A percentile compares a stretch with the other conserved stretches of the same genome.
phyloP scores from a whole-genome alignment of 768 basidiomycete species.

The Leccinum sublutescens region DNA sequence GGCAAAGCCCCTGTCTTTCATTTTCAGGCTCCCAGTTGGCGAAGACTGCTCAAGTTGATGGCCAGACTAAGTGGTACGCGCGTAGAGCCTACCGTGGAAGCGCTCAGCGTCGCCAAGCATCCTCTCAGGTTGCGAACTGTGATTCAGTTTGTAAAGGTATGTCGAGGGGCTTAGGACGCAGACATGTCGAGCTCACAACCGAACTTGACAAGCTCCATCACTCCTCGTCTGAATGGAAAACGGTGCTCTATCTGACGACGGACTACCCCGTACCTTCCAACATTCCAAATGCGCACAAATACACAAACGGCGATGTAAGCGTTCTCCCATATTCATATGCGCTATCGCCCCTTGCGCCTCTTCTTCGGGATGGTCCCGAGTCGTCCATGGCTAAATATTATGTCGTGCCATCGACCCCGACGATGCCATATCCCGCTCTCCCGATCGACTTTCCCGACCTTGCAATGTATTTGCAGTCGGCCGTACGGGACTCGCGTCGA shows the following conservation, averaged over 20 bases:
- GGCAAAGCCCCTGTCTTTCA: conserved; percentile 67
- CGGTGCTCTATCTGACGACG: conserved; percentile 73
- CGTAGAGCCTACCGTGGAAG: conserved; percentile 69
- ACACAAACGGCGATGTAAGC: conserved; percentile 57
- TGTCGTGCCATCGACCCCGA: conserved; percentile 59
- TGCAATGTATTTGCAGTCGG: conserved; percentile 71
- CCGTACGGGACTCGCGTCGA: conserved; percentile 64
- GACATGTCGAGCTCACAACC: neutral
- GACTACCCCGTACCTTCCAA: conserved; percentile 61
- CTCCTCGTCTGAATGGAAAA: conserved; percentile 62
- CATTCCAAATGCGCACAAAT: conserved; percentile 44
- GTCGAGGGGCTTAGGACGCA: conserved; percentile 14
- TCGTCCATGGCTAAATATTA: conserved; percentile 65
- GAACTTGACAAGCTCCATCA: conserved; percentile 51
- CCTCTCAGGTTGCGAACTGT: conserved; percentile 68
- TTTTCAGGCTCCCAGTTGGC: conserved; percentile 73
- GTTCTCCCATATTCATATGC: conserved; percentile 72
- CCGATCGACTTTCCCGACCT: conserved; percentile 76
- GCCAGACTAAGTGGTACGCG: conserved; percentile 68
- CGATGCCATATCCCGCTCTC: conserved; percentile 64
- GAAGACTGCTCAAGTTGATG: conserved; percentile 70
- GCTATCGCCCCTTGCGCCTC: conserved; percentile 54
- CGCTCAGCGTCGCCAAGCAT: conserved; percentile 53
- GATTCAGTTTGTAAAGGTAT: conserved; percentile 75
- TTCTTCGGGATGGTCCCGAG: conserved; percentile 65